A percentile compares a stretch with the other conserved stretches of the same genome.
Conservation (phyloP, 2,329 filamentous ascomycete species). For the Herpotrichia juniperi region DNA sequence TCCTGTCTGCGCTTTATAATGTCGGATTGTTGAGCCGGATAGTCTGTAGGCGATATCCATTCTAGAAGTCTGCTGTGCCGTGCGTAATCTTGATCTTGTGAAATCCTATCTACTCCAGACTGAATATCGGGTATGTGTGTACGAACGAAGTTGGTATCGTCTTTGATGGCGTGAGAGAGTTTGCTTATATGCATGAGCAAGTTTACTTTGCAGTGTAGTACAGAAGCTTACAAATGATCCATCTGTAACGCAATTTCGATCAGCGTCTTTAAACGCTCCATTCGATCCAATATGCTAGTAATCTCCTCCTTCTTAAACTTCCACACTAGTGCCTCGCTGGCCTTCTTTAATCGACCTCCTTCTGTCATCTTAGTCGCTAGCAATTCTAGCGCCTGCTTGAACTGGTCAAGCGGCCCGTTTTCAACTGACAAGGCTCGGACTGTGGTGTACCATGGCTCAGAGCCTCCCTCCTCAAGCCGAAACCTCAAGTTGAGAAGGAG, state of each 20-base stretch:
- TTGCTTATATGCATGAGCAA: slow-evolving; percentile 15
- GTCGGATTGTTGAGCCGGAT: slow-evolving; percentile 10
- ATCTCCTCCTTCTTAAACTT: no score
- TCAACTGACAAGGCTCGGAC: slow-evolving; percentile 6
- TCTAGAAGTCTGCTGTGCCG: slow-evolving; percentile 12
- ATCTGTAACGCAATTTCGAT: slow-evolving; percentile 24
- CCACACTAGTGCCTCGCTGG: slow-evolving; percentile 7
- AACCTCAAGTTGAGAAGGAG: slow-evolving; percentile 23
- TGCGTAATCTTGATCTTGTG: slow-evolving; percentile 8
- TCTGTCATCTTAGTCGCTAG: slow-evolving; percentile 6
- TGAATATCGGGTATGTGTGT: slow-evolving; percentile 4
- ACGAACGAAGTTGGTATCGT: slow-evolving; percentile 8
- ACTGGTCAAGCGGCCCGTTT: no score
- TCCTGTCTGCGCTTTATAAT: slow-evolving; percentile 8
- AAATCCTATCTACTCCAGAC: slow-evolving; percentile 10
- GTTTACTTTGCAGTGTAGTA: neutral
- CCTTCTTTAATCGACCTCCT: slow-evolving; percentile 1
- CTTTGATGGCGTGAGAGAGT: no score
- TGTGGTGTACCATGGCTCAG: slow-evolving; percentile 20
- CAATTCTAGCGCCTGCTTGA: slow-evolving; percentile 13
- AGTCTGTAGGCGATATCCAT: slow-evolving; percentile 15
- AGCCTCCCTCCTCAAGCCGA: slow-evolving; percentile 19
- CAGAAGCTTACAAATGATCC: slow-evolving; percentile 26
- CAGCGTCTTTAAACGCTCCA: slow-evolving; percentile 25
- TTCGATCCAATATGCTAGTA: slow-evolving; percentile 18